A percentile compares a stretch with the other conserved stretches of the same genome.
phyloP scores from a whole-genome alignment of 2,329 filamentous ascomycete genomes.

The Neofusicoccum kwambonambiense region DNA sequence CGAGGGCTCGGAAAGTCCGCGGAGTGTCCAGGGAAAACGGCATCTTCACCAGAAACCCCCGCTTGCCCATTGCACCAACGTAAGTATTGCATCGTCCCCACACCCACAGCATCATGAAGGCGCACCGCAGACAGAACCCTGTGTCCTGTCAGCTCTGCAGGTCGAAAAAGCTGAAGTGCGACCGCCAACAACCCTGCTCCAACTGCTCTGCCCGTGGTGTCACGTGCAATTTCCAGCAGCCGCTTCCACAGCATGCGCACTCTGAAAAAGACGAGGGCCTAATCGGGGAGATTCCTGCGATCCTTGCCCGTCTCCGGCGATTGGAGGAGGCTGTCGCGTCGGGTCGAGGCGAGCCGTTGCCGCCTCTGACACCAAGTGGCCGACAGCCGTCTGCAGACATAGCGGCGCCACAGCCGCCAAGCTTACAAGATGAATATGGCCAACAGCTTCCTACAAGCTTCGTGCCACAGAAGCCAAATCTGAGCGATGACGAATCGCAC shows the following conservation, averaged over 20 bases:
- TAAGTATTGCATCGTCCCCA: no score
- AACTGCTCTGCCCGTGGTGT: not conserved
- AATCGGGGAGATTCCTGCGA: not conserved
- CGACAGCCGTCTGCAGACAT: no score
- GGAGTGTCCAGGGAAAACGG: no score
- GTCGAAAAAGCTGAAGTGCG: slow-evolving; percentile 10
- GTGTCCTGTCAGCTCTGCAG: slow-evolving; percentile 17
- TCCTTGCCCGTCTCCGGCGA: not conserved
- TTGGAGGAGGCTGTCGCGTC: not conserved
- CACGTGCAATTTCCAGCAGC: not conserved
- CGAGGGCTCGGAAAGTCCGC: no score
- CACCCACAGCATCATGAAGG: not conserved
- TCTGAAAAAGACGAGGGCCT: not conserved
- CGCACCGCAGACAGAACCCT: not conserved
- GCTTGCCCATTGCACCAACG: no score
- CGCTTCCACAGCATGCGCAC: not conserved
- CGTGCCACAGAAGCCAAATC: no score
- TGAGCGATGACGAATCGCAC: no score
- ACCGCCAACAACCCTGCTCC: slow-evolving; percentile 4
- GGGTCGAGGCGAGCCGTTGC: not conserved
- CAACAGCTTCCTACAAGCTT: no score
- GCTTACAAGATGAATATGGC: no score
- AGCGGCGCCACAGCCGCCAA: no score
- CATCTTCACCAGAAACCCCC: no score
- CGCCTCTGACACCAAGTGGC: not conserved